Evolutionary conservation across 768 basidiomycete genomes (phyloP), one percentile per base, ranked within the genome.

Genomic region (Filobasidium wieringae): DNA sequence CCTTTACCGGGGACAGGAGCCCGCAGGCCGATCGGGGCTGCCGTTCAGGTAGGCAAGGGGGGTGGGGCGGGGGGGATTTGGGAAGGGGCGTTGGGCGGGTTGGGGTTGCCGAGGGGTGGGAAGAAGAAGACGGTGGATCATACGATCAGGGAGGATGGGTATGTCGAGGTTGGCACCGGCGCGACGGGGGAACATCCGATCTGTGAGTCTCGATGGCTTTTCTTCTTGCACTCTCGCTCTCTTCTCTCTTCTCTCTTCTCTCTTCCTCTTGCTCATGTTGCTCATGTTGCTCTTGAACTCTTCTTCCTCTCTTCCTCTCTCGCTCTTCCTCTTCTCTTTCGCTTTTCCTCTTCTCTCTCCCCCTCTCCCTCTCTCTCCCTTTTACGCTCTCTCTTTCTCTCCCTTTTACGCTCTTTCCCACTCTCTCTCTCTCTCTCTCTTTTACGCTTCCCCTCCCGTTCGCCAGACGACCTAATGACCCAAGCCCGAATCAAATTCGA

Each of bases 391-490:
- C 41, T 19, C 7, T 7, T 7, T n/a, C 19, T 43, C 27, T 26
- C 41, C 6, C 7, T 7, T 7, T n/a, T 19, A 6, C 19, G 19
- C 41, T 32, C 7, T 9, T 7, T 22, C 15, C 41, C 19, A 24
- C 9, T 24, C 8, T 14, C 19, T 8, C 7, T 22, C 9, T 24
- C 15, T 43, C 11, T 24, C 8, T 8, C 41, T 43, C 19, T 43
- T 43, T 24, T 43, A 9, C 7, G 15, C 41, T 22, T 24, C 19
- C 41, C 8, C 22, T 24, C 17, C 43, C 24, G 43, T 19, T 36
- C 24, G 41, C 22, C 19, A 63, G 71, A 71, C 62, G 72, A 73
- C 52, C 51, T 73, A 24, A 71, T 73, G 68, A 70, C 71, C 45
- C 39, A 60, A 37, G 72, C 68, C 12, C 67, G 71, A 39, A 50